Percentiles rank a stretch among this genome's conserved stretches.
Conservation (phyloP, 2,329 filamentous ascomycete species). For the Fusarium anthophilum region DNA sequence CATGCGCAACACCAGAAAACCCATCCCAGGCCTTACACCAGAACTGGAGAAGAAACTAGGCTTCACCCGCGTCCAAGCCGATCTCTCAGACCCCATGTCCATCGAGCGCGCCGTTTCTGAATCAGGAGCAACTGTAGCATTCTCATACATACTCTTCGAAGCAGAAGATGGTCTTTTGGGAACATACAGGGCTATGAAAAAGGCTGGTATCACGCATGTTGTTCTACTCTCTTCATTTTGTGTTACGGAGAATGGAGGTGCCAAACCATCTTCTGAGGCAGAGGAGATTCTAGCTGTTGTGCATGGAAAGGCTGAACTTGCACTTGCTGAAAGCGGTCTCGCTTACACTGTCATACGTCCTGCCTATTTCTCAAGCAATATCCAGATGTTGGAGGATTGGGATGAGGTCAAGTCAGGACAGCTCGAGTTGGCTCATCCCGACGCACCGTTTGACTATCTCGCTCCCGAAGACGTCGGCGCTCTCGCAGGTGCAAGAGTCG, state of each 20-base stretch:
- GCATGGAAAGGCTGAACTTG: constrained; percentile 13
- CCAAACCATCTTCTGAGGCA: neutral
- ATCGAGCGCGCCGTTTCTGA: constrained; percentile 1
- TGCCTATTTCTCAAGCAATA: constrained; percentile 20
- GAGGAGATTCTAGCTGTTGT: neutral
- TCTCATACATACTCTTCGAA: constrained; percentile 12
- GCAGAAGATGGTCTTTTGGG: neutral
- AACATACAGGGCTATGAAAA: constrained; percentile 12
- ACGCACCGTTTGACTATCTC: constrained; percentile 10
- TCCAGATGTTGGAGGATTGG: neutral
- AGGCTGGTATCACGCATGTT: constrained; percentile 6
- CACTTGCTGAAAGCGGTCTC: neutral
- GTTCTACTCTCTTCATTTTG: constrained; percentile 3
- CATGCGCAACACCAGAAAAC: constrained; percentile 11
- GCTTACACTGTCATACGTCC: neutral
- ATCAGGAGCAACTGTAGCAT: constrained; percentile 9
- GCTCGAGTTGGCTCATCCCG: neutral
- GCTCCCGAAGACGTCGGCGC: constrained; percentile 16
- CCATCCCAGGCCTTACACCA: neutral
- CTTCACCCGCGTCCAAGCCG: constrained; percentile 16
- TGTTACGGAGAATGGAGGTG: neutral
- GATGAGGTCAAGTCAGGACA: neutral
- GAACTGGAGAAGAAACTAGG: neutral
- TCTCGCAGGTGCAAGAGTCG: neutral
- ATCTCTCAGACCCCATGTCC: constrained; percentile 10